phyloP scores from a whole-genome alignment of 2,329 filamentous ascomycete genomes.

The Epichloe gansuensis region DNA sequence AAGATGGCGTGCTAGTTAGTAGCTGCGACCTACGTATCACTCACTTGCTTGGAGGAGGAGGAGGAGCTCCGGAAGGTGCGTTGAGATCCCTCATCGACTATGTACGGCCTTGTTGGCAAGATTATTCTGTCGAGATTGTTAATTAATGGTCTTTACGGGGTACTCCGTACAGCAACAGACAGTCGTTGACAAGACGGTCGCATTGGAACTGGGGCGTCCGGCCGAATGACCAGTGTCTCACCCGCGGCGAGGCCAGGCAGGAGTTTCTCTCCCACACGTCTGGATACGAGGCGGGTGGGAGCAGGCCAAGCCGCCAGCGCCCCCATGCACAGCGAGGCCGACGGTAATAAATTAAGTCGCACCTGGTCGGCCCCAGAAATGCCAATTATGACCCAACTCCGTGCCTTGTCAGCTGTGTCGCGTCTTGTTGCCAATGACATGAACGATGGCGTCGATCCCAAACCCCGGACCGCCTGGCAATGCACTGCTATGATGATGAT shows the following conservation, averaged over 20 bases:
- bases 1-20: no score
- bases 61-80: no score
- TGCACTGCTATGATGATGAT: not conserved
- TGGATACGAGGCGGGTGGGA: conserved; percentile 1
- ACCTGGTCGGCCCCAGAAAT: not conserved
- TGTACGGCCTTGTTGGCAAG: no score
- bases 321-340: conserved; percentile 3
- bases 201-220: not conserved
- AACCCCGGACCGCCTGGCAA: not conserved
- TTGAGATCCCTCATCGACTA: no score
- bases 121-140: no score
- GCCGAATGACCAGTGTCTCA: conserved; percentile 1
- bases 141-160: not conserved
- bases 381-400: not conserved
- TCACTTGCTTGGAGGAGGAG: no score
- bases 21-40: no score
- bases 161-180: not conserved
- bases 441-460: not conserved
- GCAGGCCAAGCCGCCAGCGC: conserved; percentile 1
- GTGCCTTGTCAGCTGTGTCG: not conserved
- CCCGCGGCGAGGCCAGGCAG: not conserved
- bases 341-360: conserved; percentile 1
- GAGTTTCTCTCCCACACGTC: conserved; percentile 6
- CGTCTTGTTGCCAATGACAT: not conserved
- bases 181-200: not conserved